Conservation (phyloP, 2,329 filamentous ascomycete species). For the Sclerotinia glacialis region DNA sequence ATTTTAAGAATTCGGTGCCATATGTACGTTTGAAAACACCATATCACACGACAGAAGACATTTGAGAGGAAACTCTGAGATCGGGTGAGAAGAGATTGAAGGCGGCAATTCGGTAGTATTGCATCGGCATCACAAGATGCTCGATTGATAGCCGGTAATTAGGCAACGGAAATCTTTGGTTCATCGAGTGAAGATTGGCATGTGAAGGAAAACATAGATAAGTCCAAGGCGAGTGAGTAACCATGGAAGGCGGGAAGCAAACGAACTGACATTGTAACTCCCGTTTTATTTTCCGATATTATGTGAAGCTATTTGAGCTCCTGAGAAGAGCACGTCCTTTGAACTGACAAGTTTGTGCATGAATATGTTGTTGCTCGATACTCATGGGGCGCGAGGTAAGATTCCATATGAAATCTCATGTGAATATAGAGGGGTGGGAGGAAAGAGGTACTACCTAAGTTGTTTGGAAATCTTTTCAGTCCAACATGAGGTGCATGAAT, state of each 20-base stretch:
- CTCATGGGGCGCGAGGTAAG: background rate
- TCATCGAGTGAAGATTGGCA: background rate
- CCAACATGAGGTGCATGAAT: background rate
- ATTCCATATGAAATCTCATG: background rate
- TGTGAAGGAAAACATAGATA: background rate
- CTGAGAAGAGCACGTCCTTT: no score
- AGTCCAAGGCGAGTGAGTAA: background rate
- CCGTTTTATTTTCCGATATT: background rate
- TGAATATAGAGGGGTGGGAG: background rate
- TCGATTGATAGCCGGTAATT: background rate
- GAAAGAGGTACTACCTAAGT: background rate
- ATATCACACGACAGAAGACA: background rate
- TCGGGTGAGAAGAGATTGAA: background rate
- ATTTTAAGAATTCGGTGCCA: background rate
- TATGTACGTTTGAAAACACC: background rate
- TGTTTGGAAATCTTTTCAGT: background rate
- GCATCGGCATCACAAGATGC: background rate
- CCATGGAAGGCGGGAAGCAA: background rate
- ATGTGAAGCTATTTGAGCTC: background rate
- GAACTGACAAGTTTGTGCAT: background rate
- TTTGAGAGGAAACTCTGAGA: background rate
- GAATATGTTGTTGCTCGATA: no score
- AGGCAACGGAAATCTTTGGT: background rate
- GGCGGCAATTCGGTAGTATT: background rate
- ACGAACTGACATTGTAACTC: background rate